Evolutionary conservation across 2,329 filamentous ascomycete species (phyloP), one percentile per base, ranked within the genome.

Genomic region (Aspergillus pseudoterreus): DNA sequence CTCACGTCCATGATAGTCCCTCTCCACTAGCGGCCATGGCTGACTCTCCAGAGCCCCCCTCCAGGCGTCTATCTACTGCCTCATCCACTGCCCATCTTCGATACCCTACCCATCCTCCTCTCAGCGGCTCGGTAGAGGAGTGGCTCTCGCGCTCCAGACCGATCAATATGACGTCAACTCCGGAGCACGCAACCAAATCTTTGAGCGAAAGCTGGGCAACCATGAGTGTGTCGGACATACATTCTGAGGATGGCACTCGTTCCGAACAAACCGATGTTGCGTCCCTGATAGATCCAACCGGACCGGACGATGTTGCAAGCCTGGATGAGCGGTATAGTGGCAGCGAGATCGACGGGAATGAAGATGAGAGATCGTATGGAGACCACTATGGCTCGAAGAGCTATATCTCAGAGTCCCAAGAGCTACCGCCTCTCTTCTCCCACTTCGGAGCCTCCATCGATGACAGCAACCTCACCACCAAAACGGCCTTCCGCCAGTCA

Each of bases 201-300:
- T 60, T 77, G 52, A 72, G 71, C 50, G 74, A 76, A 49, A 76
- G 74, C 57, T 77, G 74, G 74, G 71, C 74, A 17, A 74, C 71
- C 2, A 61, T 77, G 51, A 73, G 71, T 48, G 66, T 65, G n/a
- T 70, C 71, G 15, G 74, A 76, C 52, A 62, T 67, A 19, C 70
- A 73, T 46, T 75, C 72, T 2, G 73, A 76, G 51, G 73, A 77
- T 58, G 74, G 72, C 45, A 63, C 68, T 50, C 71, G 65, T 32
- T 76, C 74, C 2, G 73, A 76, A 36, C 66, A 71, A 45, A 75
- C 74, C 10, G 74, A 76, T 57, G 55, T 63, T 21, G 71, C 64
- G 14, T 77, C 75, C 19, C 57, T 77, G 43, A 68, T 77, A 45
- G 72, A 71, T 53, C 70, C 71, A 42, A 64, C 70, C 49, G 68